phyloP scores from a whole-genome alignment of 176 grass and related monocot genomes.

The Cenchrus purpureus region DNA sequence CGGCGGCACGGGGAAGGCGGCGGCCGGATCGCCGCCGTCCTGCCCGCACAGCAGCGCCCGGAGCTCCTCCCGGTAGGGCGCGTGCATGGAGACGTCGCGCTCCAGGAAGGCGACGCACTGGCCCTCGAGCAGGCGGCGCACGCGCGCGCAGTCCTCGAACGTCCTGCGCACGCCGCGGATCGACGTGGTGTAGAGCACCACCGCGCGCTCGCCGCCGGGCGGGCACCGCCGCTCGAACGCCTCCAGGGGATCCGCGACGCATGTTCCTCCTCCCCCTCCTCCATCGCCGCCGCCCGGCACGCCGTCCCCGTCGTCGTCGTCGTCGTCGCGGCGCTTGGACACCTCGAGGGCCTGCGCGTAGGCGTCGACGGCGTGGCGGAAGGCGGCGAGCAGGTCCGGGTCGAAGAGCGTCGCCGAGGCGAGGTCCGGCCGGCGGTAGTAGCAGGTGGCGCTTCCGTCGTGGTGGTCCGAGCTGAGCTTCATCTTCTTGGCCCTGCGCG shows the following conservation, averaged over 20 bases:
- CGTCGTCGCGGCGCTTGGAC: conserved; percentile 10
- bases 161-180: conserved; percentile 74
- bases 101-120: conserved; percentile 68
- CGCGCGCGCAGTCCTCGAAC: conserved; percentile 80
- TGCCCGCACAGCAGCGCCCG: conserved; percentile 41
- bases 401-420: conserved; percentile 79
- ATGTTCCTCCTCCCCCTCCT: background rate
- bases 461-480: background rate
- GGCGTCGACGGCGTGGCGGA: conserved; percentile 68
- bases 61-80: conserved; percentile 76
- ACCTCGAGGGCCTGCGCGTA: conserved; percentile 47
- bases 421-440: conserved; percentile 70
- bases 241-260: conserved; percentile 44
- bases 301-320: background rate
- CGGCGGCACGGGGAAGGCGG: conserved; percentile 51
- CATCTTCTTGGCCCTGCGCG: conserved; percentile 52
- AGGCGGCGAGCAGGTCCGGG: conserved; percentile 85
- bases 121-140: conserved; percentile 64
- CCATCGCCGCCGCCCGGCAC: background rate
- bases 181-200: conserved; percentile 78
- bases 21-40: background rate
- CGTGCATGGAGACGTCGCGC: conserved; percentile 83
- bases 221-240: conserved; percentile 60
- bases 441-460: background rate
- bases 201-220: conserved; percentile 57